Evolutionary conservation across 768 basidiomycete genomes (phyloP), one percentile per base, ranked within the genome.

Genomic region (Piloderma croceum): DNA sequence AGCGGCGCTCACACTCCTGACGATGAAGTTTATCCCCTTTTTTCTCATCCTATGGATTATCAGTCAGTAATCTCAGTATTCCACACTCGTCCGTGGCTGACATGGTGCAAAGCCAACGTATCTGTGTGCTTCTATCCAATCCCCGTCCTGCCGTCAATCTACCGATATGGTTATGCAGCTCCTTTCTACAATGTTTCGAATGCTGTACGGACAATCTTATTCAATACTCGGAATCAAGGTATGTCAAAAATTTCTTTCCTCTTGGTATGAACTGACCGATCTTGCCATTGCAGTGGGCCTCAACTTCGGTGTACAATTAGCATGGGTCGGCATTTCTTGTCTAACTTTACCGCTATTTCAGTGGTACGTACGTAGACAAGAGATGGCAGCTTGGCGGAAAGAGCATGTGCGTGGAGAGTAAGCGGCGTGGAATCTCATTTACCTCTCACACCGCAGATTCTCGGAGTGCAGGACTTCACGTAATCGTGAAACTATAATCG

Each of bases 151-250:
- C 81, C 83, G 0, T 48, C 48, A 27, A 45, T 85, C 42, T 84
- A 70, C 59, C 70, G 67, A 35, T 85, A 85, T 44, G 86, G 82
- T 2, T 83, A 77, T 47, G 82, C 74, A 1, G 68, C 67, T 47
- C 85, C 85, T 1, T 85, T 88, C 52, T 86, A 82, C 56, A 83
- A 86, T 49, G 65, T 86, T 21, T 76, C 79, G 11, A 60, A 65
- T 27, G 74, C 80, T 1, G 70, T 77, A 3, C 69, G 85, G 15
- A 65, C 75, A 19, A 65, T 88, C 41, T 56, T 81, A n/a, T 85
- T 88, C 48, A 63, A 71, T 25, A 83, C 81, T 3, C 76, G 74
- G 52, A 79, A 81, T 44, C 60, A 73, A 15, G 54, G 79, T 81
- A 43, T 25, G 76, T 65, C 10, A 31, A 18, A n/a, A 21, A 24